A percentile compares a stretch with the other conserved stretches of the same genome.
phyloP scores from a whole-genome alignment of 805 yeast genomes.

The Lipomyces starkeyi region DNA sequence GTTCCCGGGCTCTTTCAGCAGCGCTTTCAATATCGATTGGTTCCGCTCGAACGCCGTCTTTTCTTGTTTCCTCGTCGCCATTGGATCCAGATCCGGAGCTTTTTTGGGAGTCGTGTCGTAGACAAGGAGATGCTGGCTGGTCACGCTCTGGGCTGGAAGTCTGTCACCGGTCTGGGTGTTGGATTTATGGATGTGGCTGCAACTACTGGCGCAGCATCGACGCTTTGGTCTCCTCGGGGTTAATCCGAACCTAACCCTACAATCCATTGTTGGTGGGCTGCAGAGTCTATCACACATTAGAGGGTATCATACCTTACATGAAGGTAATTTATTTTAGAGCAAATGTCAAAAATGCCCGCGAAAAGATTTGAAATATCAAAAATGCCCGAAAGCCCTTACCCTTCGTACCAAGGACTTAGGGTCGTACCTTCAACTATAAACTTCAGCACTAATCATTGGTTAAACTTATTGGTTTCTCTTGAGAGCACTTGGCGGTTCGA shows the following conservation, averaged over 20 bases:
- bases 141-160: neutral
- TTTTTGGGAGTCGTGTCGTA: neutral
- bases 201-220: neutral
- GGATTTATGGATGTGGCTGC: neutral
- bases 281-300: too few species aligned
- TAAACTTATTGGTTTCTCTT: too few species aligned
- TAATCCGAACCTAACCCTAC: neutral
- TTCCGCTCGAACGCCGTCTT: conserved; percentile 54
- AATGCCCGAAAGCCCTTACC: too few species aligned
- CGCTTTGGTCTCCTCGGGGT: neutral
- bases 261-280: too few species aligned
- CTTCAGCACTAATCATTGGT: too few species aligned
- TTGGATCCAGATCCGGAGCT: conserved; percentile 1
- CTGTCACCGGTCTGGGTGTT: neutral
- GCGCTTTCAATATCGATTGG: conserved; percentile 72
- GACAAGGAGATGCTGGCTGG: neutral
- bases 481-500: too few species aligned
- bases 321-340: too few species aligned
- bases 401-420: too few species aligned
- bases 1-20: conserved; percentile 79
- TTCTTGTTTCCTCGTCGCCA: conserved; percentile 40
- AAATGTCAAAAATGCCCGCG: too few species aligned
- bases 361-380: too few species aligned
- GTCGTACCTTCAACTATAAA: too few species aligned
- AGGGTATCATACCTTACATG: too few species aligned